Percentiles rank a stretch among this genome's conserved stretches.
These are phyloP conservation scores for Fusarium subtropicale DNA, from an alignment of 2,329 filamentous ascomycete genomes.

Conservation along the genomic window DNA sequence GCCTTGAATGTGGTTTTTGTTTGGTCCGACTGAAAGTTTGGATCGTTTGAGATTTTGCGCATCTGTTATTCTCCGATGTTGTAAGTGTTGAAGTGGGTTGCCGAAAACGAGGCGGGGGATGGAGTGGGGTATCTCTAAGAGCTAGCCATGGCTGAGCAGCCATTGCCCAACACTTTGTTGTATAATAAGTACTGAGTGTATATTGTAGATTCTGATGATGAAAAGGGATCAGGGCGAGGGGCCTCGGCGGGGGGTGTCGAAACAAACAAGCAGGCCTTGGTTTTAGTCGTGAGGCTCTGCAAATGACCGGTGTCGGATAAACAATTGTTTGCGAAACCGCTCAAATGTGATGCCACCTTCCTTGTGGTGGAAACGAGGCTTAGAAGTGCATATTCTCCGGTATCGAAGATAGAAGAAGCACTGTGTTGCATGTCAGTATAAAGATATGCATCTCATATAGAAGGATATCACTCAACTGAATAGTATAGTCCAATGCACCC, in stretches of 20 bases:
- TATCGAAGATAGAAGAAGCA: background rate
- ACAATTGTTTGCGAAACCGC: background rate
- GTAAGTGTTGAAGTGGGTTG: background rate
- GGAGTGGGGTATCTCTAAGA: slow-evolving; percentile 13
- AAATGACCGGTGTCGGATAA: slow-evolving; percentile 5
- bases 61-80: slow-evolving; percentile 1
- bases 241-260: background rate
- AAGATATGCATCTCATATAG: background rate
- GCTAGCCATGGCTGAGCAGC: background rate
- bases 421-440: background rate
- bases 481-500: background rate
- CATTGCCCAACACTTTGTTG: background rate
- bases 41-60: background rate
- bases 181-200: background rate
- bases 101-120: background rate
- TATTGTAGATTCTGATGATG: background rate
- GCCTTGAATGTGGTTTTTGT: background rate
- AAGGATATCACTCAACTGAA: slow-evolving; percentile 3
- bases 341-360: no score
- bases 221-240: background rate
- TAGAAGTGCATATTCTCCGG: background rate
- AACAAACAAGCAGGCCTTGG: background rate
- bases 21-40: background rate
- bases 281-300: slow-evolving; percentile 12
- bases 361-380: background rate